Evolutionary conservation across 768 basidiomycete genomes (phyloP), one percentile per base, ranked within the genome.

Genomic region (Panellus pusillus): DNA sequence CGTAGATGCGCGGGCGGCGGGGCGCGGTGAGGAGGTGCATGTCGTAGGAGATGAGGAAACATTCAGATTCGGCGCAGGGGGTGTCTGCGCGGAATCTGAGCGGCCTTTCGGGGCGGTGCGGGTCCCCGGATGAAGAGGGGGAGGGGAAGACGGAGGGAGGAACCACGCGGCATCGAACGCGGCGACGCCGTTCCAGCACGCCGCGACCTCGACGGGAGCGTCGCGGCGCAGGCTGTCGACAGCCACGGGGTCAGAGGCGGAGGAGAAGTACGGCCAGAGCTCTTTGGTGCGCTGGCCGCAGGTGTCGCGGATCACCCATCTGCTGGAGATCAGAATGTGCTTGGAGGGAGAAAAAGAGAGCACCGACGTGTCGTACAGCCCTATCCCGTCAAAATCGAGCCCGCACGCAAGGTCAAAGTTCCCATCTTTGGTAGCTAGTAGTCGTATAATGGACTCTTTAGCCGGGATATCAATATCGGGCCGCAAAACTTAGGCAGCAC

Each of bases 151-250:
- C 5, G 50, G 42, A 6, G 52, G 60, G 1, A 56, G 15, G 47
- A 61, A 63, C 62, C 62, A 63, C 3, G 20, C 28, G 15, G 62
- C 62, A 24, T 90, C 89, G 50, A 91, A 76, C 15, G 88, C 73
- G 38, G 89, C 87, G 63, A 91, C 79, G 38, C 89, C 89, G 67
- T 91, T 91, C 89, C 89, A 91, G 73, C 89, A 91, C 1, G 87
- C 83, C 68, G 91, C 89, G 42, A 91, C 84, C 63, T 90, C 88
- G 29, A 89, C 71, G 7, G 89, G 60, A 19, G 51, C 51, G 31
- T 63, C 56, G 9, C 54, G 55, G 27, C 60, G 89, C 4, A 91
- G 78, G 63, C 88, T 87, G 49, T 75, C 72, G 64, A 86, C 82
- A 75, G 89, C 90, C 32, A 83, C 81, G 31, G 78, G 73, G 27